phyloP scores from a whole-genome alignment of 306 rosid species.

The Medicago truncatula region MtrunA17r5.0-ANR NC_053049.1:41742501-41743000 shows the following conservation, averaged over 20 bases:
- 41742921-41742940: neutral
- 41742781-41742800: neutral
- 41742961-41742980: neutral
- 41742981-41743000: neutral
- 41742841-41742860: conserved; percentile 4
- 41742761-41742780: conserved; percentile 6
- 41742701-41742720: neutral
- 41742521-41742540: neutral
- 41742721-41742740: neutral
- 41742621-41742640: conserved; percentile 15
- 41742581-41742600: neutral
- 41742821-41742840: neutral
- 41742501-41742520: neutral
- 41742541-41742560: conserved; percentile 13
- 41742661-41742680: neutral
- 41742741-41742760: neutral
- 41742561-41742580: conserved; percentile 19
- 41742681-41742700: neutral
- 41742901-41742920: neutral
- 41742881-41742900: neutral
- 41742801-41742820: neutral
- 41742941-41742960: neutral
- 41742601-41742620: conserved; percentile 1
- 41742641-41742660: neutral
- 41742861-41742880: neutral